Evolutionary conservation across 768 basidiomycete species (phyloP), one percentile per base, ranked within the genome.

Genomic region (Cystofilobasidium capitatum): DNA sequence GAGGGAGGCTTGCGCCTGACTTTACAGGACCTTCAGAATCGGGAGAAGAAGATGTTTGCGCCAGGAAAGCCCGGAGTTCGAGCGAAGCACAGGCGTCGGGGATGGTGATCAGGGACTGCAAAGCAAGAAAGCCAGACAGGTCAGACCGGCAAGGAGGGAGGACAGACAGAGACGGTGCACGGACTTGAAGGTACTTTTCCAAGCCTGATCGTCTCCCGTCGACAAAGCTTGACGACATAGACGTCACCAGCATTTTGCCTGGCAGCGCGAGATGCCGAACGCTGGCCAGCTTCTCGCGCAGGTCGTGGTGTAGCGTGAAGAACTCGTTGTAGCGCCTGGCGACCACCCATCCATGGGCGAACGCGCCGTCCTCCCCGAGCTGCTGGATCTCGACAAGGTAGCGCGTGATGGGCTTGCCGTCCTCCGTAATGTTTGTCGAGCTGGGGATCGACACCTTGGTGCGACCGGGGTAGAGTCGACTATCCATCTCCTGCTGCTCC

Each of bases 321-420:
- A 99, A 99, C 74, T 98, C 93, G 76, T 92, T 96, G 77, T 96
- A 99, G 69, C 96, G 81, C 71, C 93, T 81, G 12, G 91, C 89
- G 9, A 97, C 86, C 37, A 92, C 86, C 96, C 96, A 99, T 0
- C 89, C 91, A 0, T 88, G 88, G 3, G 85, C 80, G 13, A 73
- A 60, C 45, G 81, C 83, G 10, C 88, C 90, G 73, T 93, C 89
- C 0, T 78, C 77, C n/a, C 83, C 86, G 36, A 90, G 80, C 71
- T 96, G 93, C 74, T 91, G 89, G 3, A 99, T 85, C 77, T 96
- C 90, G 54, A 98, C 81, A 39, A 94, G 83, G 74, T 97, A 97
- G 36, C 91, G 83, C 47, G 93, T 90, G 26, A 97, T 89, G 31
- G 88, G 86, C 75, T 89, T 93, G 9, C 91, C 91, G 49, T 84